phyloP scores from a whole-genome alignment of 805 yeast species.

The Limtongia smithiae region DNA sequence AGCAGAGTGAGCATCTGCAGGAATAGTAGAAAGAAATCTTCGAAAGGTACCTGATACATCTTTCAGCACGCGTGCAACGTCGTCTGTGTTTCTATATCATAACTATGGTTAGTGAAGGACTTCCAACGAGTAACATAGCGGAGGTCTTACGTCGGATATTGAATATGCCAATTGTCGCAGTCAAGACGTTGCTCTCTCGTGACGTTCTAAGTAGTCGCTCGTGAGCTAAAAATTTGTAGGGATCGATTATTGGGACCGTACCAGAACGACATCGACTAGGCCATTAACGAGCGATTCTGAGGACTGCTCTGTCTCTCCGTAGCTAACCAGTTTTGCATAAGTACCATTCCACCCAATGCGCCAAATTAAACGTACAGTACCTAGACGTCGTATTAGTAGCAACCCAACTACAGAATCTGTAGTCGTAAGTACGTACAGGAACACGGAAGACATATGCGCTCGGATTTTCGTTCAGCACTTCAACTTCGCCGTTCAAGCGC shows the following conservation, averaged over 20 bases:
- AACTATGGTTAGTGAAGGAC: no score
- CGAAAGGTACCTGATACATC: not conserved
- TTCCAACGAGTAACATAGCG: no score
- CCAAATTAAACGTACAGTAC: constrained; percentile 2
- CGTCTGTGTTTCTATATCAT: not conserved
- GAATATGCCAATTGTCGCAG: constrained; percentile 16
- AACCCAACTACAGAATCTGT: not conserved
- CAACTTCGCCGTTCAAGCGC: constrained; percentile 19
- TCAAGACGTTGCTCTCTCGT: constrained; percentile 1
- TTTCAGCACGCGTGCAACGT: not conserved
- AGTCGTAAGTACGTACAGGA: constrained; percentile 10
- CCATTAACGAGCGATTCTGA: constrained; percentile 12
- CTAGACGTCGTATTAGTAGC: constrained; percentile 1
- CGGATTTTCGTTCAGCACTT: constrained; percentile 2
- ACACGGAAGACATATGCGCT: constrained; percentile 14
- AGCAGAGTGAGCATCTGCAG: no score
- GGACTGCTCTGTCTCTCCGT: constrained; percentile 9
- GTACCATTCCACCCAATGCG: no score
- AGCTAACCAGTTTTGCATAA: no score
- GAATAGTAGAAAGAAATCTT: no score
- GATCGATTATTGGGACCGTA: not conserved
- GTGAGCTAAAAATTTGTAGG: not conserved
- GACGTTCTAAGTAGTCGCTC: constrained; percentile 11
- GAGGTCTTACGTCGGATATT: constrained; percentile 15
- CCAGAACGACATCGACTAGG: constrained; percentile 11